Conservation (phyloP, 345 rosid genomes). For the Gossypium anomalum region DNA sequence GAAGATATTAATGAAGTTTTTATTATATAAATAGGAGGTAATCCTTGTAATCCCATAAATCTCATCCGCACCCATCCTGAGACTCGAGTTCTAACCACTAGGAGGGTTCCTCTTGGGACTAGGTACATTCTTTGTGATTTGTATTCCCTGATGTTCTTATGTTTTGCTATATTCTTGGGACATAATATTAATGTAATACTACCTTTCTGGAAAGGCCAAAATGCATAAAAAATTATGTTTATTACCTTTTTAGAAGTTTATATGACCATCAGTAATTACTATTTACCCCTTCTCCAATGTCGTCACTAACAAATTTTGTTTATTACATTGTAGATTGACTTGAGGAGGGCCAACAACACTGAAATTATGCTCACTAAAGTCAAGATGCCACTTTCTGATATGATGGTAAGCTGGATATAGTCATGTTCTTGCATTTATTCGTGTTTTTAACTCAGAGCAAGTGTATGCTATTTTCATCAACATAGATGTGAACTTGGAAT, state of each 20-base stretch:
- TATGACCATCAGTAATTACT: background rate
- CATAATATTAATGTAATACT: background rate
- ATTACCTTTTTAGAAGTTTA: background rate
- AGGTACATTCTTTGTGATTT: background rate
- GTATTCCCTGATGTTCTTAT: background rate
- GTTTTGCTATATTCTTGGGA: background rate
- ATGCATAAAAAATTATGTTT: background rate
- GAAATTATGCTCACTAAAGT: constrained; percentile 99
- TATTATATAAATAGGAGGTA: background rate
- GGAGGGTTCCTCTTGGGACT: background rate
- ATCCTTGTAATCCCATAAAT: background rate
- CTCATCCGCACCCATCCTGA: background rate
- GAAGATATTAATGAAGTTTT: background rate
- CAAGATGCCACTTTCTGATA: constrained; percentile 95
- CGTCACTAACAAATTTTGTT: constrained; percentile 3
- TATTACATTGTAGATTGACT: constrained; percentile 61
- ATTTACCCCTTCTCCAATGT: background rate
- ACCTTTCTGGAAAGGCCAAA: background rate
- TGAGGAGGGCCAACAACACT: constrained; percentile 97
- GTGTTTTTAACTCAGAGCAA: background rate
- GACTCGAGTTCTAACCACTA: background rate
- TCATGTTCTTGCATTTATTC: background rate
- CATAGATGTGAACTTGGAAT: background rate
- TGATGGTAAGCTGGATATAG: constrained; percentile 77
- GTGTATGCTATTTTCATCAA: constrained; percentile 3